A percentile compares a stretch with the other conserved stretches of the same genome.
Evolutionary conservation across 2,329 filamentous ascomycete species (phyloP).

Genomic region (Ophiostoma angusticollis): DNA sequence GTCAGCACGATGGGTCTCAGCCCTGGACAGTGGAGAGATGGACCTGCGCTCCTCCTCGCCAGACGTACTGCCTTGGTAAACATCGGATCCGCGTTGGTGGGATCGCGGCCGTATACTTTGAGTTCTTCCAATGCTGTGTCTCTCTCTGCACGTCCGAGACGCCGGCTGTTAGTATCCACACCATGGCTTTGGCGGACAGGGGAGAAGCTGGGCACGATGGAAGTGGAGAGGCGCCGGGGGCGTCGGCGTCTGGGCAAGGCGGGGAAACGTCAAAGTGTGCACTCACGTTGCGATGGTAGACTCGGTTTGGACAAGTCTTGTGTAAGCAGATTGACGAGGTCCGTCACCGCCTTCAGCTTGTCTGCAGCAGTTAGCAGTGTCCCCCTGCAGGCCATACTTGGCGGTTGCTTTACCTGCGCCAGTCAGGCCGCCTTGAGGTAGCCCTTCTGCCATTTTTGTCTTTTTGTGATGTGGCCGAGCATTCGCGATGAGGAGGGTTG

Average conservation of each 20-base stretch:
- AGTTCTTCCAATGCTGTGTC: conserved; percentile 51
- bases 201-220: background rate
- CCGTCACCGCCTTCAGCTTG: conserved; percentile 56
- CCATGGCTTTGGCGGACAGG: background rate
- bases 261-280: background rate
- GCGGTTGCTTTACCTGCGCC: conserved; percentile 35
- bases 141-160: conserved; percentile 36
- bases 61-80: conserved; percentile 62
- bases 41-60: too few relatives aligned
- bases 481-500: conserved; percentile 11
- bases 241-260: conserved; percentile 6
- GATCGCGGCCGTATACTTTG: conserved; percentile 66
- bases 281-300: conserved; percentile 48
- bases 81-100: conserved; percentile 62
- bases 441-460: conserved; percentile 12
- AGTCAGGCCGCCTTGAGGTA: conserved; percentile 21
- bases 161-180: background rate
- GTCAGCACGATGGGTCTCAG: conserved; percentile 5
- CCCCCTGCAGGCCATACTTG: background rate
- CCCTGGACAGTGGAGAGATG: too few relatives aligned
- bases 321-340: conserved; percentile 48
- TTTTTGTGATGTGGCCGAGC: conserved; percentile 7
- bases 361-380: conserved; percentile 26
- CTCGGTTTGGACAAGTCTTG: conserved; percentile 47
- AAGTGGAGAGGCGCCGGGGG: too few relatives aligned